These are phyloP conservation scores for Allium fistulosum DNA, from an alignment of 106 monocot genomes.

Conservation along the genomic window DNA sequence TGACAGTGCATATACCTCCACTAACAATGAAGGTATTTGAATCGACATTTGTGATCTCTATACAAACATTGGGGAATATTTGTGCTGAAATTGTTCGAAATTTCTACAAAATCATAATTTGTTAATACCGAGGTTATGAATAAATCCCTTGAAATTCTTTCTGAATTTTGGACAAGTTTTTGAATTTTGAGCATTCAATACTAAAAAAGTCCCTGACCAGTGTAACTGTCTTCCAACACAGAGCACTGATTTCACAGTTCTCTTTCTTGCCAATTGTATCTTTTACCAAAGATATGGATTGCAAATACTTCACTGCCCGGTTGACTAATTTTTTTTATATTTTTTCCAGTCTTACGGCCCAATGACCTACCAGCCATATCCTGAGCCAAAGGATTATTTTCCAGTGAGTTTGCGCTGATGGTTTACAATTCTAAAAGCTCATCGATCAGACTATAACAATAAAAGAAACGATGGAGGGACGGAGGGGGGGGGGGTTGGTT, in stretches of 20 bases:
- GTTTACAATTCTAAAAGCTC: constrained; percentile 58
- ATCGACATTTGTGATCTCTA: too few relatives aligned
- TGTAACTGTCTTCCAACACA: constrained; percentile 72
- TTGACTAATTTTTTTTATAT: constrained; percentile 80
- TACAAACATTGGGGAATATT: too few relatives aligned
- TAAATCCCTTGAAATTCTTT: background rate
- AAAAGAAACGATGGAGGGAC: background rate
- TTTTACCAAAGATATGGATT: constrained; percentile 88
- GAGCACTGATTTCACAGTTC: constrained; percentile 86
- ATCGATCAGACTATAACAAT: constrained; percentile 70
- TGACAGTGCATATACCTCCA: constrained; percentile 7
- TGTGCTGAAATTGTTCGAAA: too few relatives aligned
- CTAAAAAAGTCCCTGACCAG: constrained; percentile 83
- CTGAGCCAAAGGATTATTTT: constrained; percentile 80
- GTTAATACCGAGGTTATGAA: too few relatives aligned
- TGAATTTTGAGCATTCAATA: constrained; percentile 71
- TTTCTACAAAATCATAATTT: too few relatives aligned
- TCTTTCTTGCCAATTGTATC: constrained; percentile 91
- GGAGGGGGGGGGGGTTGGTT: too few relatives aligned
- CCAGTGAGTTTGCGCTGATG: constrained; percentile 88
- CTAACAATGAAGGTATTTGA: too few relatives aligned
- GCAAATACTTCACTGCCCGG: constrained; percentile 86
- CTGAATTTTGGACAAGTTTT: constrained; percentile 62
- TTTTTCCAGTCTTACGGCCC: constrained; percentile 43
- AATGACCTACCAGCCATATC: constrained; percentile 30